Evolutionary conservation across 352 stramenopile genomes (phyloP).

Genomic region (Globisporangium acanthophoron): DNA sequence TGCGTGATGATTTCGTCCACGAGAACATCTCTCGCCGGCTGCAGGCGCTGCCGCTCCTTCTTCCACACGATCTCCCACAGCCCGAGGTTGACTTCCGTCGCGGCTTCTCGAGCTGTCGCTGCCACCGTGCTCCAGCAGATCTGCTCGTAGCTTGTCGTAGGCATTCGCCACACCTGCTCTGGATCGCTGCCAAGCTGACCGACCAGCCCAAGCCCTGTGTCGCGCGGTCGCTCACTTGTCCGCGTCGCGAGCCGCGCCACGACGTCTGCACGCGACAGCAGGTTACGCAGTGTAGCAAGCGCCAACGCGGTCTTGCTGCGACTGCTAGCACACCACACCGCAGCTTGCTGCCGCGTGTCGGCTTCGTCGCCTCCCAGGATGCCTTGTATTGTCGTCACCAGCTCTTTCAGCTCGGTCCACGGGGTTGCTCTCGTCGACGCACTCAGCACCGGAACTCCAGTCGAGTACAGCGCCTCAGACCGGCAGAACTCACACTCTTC

Average conservation of each 20-base stretch:
- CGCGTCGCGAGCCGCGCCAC: background rate
- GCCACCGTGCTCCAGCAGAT: background rate
- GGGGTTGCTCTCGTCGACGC: background rate
- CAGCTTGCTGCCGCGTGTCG: background rate
- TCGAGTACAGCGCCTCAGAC: background rate
- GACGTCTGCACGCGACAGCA: conserved; percentile 11
- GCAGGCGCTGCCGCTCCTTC: conserved; percentile 19
- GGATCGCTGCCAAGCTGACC: background rate
- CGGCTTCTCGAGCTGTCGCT: background rate
- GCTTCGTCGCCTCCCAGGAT: background rate
- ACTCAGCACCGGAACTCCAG: background rate
- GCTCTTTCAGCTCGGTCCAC: conserved; percentile 5
- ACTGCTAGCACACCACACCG: background rate
- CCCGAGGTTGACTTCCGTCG: background rate
- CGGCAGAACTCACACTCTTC: conserved; percentile 10
- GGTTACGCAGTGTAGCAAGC: conserved; percentile 7
- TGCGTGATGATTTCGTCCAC: conserved; percentile 23
- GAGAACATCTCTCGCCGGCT: conserved; percentile 6
- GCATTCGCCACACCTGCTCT: background rate
- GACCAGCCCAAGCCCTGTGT: background rate
- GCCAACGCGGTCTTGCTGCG: background rate
- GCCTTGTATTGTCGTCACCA: background rate
- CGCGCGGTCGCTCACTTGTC: background rate
- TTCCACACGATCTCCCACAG: conserved; percentile 34
- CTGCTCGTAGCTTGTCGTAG: conserved; percentile 4